A percentile compares a stretch with the other conserved stretches of the same genome.
Evolutionary conservation across 2,329 filamentous ascomycete species (phyloP).

Genomic region (Penicillium verrucosum): DNA sequence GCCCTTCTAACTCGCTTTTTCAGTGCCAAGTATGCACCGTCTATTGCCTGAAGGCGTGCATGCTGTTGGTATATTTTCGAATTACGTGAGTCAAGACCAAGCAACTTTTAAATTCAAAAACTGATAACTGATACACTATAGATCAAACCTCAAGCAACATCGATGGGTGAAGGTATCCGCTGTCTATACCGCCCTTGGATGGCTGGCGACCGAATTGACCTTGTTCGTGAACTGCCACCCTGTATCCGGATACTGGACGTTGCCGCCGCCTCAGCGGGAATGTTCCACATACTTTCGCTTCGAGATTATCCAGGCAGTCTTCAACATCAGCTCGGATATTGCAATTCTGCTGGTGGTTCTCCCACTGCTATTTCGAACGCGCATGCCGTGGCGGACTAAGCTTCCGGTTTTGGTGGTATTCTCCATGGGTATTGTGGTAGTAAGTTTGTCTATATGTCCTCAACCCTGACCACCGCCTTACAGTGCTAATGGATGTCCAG

Average conservation of each 20-base stretch:
- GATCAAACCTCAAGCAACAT: neutral
- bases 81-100: neutral
- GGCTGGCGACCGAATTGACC: neutral
- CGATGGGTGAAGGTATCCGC: neutral
- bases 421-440: neutral
- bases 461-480: rapidly evolving
- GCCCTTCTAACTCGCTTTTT: neutral
- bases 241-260: neutral
- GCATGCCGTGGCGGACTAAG: neutral
- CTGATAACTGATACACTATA: neutral
- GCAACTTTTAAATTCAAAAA: neutral
- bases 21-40: neutral
- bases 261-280: neutral
- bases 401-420: neutral
- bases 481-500: neutral
- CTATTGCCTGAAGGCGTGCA: neutral
- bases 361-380: neutral
- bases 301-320: neutral
- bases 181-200: neutral
- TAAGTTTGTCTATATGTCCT: neutral
- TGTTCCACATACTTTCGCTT: neutral
- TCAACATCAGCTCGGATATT: neutral
- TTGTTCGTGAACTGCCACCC: neutral
- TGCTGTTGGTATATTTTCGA: neutral
- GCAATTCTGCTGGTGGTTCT: neutral